Evolutionary conservation across 148 eudicot species (phyloP), one percentile per base, ranked within the genome.

Genomic region (Chenopodium berlandieri): DNA sequence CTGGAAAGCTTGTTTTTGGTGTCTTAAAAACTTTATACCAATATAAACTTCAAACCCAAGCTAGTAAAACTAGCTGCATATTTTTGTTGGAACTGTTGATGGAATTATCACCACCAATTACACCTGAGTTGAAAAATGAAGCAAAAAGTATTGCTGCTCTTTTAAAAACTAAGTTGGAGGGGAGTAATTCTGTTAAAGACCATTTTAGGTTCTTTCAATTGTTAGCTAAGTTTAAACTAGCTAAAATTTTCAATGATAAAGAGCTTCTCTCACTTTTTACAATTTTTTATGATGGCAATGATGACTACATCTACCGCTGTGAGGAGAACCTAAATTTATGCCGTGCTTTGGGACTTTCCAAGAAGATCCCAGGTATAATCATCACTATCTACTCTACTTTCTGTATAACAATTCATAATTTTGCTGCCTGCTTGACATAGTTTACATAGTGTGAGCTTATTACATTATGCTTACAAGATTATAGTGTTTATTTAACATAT

Each of bases 1-100:
- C 90, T 23, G 89, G 86, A 12, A 80, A 81, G 68, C 86, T 90
- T 85, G 87, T 88, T 82, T 87, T 90, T 81, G 81, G 85, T 79
- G 87, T 84, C 10, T 76, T 85, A 71, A 71, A 32, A 64, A 76
- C 68, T 34, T 81, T 84, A 76, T 75, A 72, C 32, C 40, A 37
- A 25, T 76, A 50, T 11, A 25, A 77, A 63, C 4, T 17, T 25
- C 62, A 8, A 4, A 52, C 32, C 27, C 47, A 52, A 17, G 64
- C 23, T 66, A 67, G 40, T 58, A 87, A 48, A 66, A 63, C 47
- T 27, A 13, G 65, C 58, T 87, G 81, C 71, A 74, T 48, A 44
- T 25, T 62, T 46, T 72, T 86, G 46, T 81, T 89, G 73, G 56
- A 78, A 20, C 79, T 47, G 75, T 79, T 90, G 68, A 79, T 80